Evolutionary conservation across 225 moss, liverwort and hornwort species (phyloP), one percentile per base, ranked within the genome.

Genomic region (Takakia lepidozioides): DNA sequence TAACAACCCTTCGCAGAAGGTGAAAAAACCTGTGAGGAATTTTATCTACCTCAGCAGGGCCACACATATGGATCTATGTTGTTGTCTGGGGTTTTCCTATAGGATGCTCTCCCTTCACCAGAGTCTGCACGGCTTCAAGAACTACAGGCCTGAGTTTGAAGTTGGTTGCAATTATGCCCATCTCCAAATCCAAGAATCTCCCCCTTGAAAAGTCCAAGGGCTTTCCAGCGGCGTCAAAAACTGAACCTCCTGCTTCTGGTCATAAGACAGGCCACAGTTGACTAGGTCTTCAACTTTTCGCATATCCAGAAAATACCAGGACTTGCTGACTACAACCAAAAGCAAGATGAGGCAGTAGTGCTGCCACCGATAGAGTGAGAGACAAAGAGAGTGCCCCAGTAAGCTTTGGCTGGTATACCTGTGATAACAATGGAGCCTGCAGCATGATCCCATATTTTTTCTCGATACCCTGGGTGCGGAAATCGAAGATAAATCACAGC

Each of bases 391-490:
- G n/a, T n/a, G n/a, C n/a, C n/a, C n/a, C n/a, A n/a, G n/a, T n/a
- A n/a, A n/a, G n/a, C 32, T 32, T 32, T 7, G 11, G 32, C 7
- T 7, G 7, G 32, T 11, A 36, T 18, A 98, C 95, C 95, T 69
- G 89, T 98, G 18, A 98, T 87, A 52, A 98, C 95, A 62, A 98
- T 87, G 24, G 80, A 73, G 25, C 95, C 95, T 19, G 95, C 95
- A 48, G 87, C 91, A 62, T 98, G 95, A 43, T 98, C 95, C 95
- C 95, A 98, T 27, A 98, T 98, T 64, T 98, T 98, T 55, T 98
- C 95, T 43, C 91, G 81, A 56, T 98, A 98, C 38, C 95, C 95
- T 23, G 54, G 22, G 52, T 87, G 70, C 10, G 95, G 95, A 49
- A 98, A 98, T 13, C 95, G 84, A 41, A 98, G 84, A 53, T 91